phyloP scores from a whole-genome alignment of 139 green algal genomes.

The Auxenochlorella pyrenoidosa region DNA sequence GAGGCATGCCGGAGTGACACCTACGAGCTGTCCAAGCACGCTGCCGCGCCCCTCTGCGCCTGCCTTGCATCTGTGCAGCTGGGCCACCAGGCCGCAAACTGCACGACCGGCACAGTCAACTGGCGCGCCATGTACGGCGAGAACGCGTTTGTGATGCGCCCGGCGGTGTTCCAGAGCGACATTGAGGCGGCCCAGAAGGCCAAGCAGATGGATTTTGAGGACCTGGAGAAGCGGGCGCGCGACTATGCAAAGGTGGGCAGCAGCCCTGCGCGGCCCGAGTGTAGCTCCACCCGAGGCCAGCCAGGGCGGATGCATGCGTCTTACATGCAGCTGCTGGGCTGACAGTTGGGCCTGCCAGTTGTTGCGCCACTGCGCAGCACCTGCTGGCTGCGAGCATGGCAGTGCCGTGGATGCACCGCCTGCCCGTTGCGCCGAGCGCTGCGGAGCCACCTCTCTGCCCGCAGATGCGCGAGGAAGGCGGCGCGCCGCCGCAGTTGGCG shows the following conservation, averaged over 20 bases:
- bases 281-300: too few relatives aligned
- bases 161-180: constrained; percentile 77
- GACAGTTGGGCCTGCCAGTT: too few relatives aligned
- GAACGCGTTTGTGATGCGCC: constrained; percentile 75
- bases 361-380: too few relatives aligned
- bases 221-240: constrained; percentile 66
- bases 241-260: constrained; percentile 66
- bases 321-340: not conserved
- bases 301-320: not conserved
- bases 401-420: not conserved
- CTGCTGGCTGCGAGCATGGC: too few relatives aligned
- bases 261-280: too few relatives aligned
- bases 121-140: constrained; percentile 91
- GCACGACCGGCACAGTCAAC: constrained; percentile 91
- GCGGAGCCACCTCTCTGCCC: not conserved
- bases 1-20: too few relatives aligned
- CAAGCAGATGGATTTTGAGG: constrained; percentile 65
- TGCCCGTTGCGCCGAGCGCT: not conserved
- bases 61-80: constrained; percentile 59
- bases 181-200: constrained; percentile 57
- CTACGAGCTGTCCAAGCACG: not conserved
- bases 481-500: constrained; percentile 9
- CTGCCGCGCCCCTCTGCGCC: not conserved
- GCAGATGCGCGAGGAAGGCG: constrained; percentile 26
- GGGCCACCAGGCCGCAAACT: constrained; percentile 88